Conservation (phyloP, 805 yeast genomes). For the Lachancea dasiensis region DNA sequence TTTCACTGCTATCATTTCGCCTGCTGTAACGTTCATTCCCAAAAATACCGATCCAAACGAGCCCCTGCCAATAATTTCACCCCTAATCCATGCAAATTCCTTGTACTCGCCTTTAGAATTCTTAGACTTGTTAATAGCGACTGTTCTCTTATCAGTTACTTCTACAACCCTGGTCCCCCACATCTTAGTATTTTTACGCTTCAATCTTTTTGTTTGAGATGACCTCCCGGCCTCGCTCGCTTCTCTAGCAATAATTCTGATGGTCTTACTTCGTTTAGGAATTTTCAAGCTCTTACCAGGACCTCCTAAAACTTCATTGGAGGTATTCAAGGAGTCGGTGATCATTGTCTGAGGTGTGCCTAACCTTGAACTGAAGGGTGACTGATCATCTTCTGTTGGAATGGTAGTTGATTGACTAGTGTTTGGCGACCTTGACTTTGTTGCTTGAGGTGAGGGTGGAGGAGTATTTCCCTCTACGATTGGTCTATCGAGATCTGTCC, state of each 20-base stretch:
- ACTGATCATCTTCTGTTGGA: slow-evolving; percentile 19
- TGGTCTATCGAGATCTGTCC: slow-evolving; percentile 86
- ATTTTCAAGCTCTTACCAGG: slow-evolving; percentile 8
- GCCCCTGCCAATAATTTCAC: slow-evolving; percentile 94
- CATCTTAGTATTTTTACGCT: slow-evolving; percentile 84
- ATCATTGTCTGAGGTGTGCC: slow-evolving; percentile 30
- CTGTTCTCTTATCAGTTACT: slow-evolving; percentile 67
- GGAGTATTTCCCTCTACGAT: slow-evolving; percentile 68
- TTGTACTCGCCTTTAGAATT: slow-evolving; percentile 63
- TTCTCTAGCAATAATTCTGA: slow-evolving; percentile 88
- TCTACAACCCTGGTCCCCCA: slow-evolving; percentile 96
- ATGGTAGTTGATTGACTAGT: neutral
- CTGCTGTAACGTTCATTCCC: slow-evolving; percentile 91
- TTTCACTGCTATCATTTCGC: slow-evolving; percentile 98
- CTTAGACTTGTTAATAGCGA: slow-evolving; percentile 59
- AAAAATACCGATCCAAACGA: slow-evolving; percentile 92
- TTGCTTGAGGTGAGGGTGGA: slow-evolving; percentile 43
- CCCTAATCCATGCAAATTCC: slow-evolving; percentile 96
- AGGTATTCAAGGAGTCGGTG: slow-evolving; percentile 13
- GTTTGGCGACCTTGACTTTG: slow-evolving; percentile 1
- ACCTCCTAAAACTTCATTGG: slow-evolving; percentile 8
- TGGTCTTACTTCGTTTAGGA: slow-evolving; percentile 78
- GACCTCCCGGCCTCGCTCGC: slow-evolving; percentile 59
- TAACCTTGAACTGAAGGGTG: slow-evolving; percentile 17
- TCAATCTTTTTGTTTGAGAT: slow-evolving; percentile 34